Base-by-base conservation (phyloP, 73 alveolate genomes). In the Tetrahymena borealis region DNA sequence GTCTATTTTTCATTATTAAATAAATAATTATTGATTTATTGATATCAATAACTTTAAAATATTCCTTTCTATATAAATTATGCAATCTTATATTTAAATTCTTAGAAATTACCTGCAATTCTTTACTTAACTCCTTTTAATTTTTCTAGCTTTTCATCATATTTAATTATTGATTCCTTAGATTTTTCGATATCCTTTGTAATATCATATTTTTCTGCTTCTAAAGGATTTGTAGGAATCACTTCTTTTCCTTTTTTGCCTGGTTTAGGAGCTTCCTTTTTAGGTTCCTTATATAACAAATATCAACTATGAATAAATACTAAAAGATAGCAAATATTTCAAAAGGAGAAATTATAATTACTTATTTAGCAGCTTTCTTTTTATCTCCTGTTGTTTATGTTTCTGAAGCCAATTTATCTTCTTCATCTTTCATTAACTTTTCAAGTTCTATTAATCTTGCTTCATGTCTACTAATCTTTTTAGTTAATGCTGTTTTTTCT, bases 171-270 rank as follows among this genome's bases (percentile, higher is more conserved):
- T 32, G 31, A 24, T 37, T 93, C 95, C 40, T 39, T 35, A 15
- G 41, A 93, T 79, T 93, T 93, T 43, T 93, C 95, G 33, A 33
- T 93, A 39, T 93, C 95, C 33, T 93, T 93, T 39, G 36, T n/a
- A 9, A 93, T 32, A 20, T 93, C 95, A 42, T 79, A 39, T 85
- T 85, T 78, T 40, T 85, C 93, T 38, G 95, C 95, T 85, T 93
- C 95, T 11, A 85, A 39, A 32, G 95, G 95, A 33, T 93, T 93
- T 16, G 79, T 78, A 24, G 95, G 95, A 79, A 90, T 78, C 24
- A 90, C 95, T 13, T 93, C 95, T 40, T 93, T 93, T 4, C 95
- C 95, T 39, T 93, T 93, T 91, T 93, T 93, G 32, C 78, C 39
- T 20, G 95, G 95, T 35, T 60, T 60, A 39, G 95, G 95, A 79